These are phyloP conservation scores for Echites panduratus DNA, from an alignment of 257 asterid genomes.

Conservation along the genomic window DNA sequence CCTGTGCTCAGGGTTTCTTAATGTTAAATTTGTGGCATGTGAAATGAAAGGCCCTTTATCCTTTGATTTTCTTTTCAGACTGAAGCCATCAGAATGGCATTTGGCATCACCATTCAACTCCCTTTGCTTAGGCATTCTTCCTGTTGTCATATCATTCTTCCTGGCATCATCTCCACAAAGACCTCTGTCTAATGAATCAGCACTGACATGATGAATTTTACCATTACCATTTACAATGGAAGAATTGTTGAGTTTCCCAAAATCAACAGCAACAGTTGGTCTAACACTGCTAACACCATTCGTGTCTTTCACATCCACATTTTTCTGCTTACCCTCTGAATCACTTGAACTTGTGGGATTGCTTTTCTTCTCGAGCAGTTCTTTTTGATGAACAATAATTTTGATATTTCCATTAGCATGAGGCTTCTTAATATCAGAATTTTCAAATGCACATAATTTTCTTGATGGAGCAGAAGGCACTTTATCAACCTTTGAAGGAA, in stretches of 20 bases:
- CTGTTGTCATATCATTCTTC: conserved; percentile 17
- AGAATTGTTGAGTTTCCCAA: conserved; percentile 23
- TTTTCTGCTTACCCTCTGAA: conserved; percentile 31
- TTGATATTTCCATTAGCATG: conserved; percentile 40
- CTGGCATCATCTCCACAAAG: conserved; percentile 25
- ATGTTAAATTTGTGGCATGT: conserved; percentile 39
- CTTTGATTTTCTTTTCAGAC: conserved; percentile 56
- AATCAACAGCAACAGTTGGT: conserved; percentile 19
- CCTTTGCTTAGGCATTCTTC: conserved; percentile 22
- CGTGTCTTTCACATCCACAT: conserved; percentile 24
- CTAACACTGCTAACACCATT: conserved; percentile 33
- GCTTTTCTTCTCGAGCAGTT: conserved; percentile 36
- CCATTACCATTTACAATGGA: conserved; percentile 32
- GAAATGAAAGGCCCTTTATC: conserved; percentile 41
- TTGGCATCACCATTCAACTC: conserved; percentile 30
- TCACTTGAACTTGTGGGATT: conserved; percentile 22
- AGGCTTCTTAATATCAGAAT: conserved; percentile 29
- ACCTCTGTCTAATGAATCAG: conserved; percentile 24
- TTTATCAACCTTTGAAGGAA: conserved; percentile 29
- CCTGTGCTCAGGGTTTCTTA: conserved; percentile 21
- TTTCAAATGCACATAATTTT: conserved; percentile 28
- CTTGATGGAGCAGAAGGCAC: conserved; percentile 33
- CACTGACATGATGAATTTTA: conserved; percentile 22
- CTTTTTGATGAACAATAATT: conserved; percentile 36
- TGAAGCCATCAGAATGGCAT: conserved; percentile 30